Base-by-base conservation (phyloP, 2,329 filamentous ascomycete genomes). In the Cladosporium sp. region DNA sequence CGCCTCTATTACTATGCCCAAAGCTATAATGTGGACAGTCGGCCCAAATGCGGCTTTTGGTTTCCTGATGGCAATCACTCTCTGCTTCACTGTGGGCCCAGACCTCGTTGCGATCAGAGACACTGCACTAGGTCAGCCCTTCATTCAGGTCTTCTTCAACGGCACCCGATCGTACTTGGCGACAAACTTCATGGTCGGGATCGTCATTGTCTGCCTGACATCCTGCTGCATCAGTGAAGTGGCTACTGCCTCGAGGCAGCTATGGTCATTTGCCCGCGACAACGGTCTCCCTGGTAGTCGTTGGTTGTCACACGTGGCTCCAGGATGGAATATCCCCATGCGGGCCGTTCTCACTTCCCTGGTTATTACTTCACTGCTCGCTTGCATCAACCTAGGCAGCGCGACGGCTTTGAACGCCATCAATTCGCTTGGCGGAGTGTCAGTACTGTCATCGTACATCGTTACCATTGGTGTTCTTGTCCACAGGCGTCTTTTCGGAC, bases 101-200 rank as follows among this genome's bases (percentile, higher is more conserved):
- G 62, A 80, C 5, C 68, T 76, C 5, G 67, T 72, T 6, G 76
- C 79, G 5, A 64, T 69, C 18, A 6, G 65, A 70, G 5, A 76
- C 79, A 0, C 69, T 75, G 0, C 82, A 78, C 14, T 74, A 77
- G 0, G 70, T 10, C 81, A 80, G 58, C 78, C 82, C 11, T 77
- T 83, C 67, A 76, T 81, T 70, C 77, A 82, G 21, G 80, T 83
- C 30, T 82, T 85, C 49, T 72, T 76, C 58, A 69, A 79, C 56
- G 78, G 79, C 43, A 65, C 63, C 26, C 56, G 57, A 49, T 69
- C 67, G 13, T 68, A 70, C 26, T 68, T 67, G 5, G 74, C 71
- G 18, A 73, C 74, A 7, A 75, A 69, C 13, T 70, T 73, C n/a
- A 71, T 76, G 60, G 70, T 70, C 14, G 43, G 49, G 21, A 65